These are phyloP conservation scores for Naganishia albida DNA, from an alignment of 1,284 basidiomycete genomes.

Conservation along the genomic window DNA sequence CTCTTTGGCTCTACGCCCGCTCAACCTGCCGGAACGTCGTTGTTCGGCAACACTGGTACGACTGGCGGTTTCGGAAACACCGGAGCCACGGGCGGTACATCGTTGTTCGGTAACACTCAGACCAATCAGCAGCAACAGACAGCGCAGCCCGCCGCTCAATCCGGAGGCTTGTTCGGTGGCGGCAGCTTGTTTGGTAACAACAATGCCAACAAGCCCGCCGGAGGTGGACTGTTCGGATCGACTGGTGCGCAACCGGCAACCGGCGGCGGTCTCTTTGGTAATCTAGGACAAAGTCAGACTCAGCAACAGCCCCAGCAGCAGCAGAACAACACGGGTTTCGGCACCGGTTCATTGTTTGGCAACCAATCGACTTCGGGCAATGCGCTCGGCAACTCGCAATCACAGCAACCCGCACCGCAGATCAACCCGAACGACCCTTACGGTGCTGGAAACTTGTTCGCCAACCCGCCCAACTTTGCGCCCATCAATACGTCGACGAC, in stretches of 20 bases:
- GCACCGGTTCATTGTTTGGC: conserved; percentile 43
- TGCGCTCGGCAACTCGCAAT: conserved; percentile 46
- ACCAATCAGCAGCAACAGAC: conserved; percentile 25
- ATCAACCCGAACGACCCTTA: conserved; percentile 64
- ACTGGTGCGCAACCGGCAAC: conserved; percentile 34
- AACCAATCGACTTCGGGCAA: conserved; percentile 41
- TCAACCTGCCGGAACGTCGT: conserved; percentile 18
- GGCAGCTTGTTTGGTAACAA: conserved; percentile 31
- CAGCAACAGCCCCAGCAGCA: conserved; percentile 38
- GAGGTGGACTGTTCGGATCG: conserved; percentile 40
- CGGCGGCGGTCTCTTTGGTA: conserved; percentile 46
- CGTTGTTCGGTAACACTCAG: conserved; percentile 31
- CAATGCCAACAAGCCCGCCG: conserved; percentile 33
- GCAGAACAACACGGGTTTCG: conserved; percentile 25
- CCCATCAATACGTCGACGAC: conserved; percentile 48
- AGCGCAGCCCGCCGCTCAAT: conserved; percentile 37
- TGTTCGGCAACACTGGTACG: conserved; percentile 29
- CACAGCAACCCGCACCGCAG: conserved; percentile 34
- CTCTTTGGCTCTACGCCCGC: conserved; percentile 25
- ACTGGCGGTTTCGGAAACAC: conserved; percentile 42
- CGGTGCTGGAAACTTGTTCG: conserved; percentile 67
- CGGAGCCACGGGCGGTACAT: conserved; percentile 47
- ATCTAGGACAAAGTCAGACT: conserved; percentile 32
- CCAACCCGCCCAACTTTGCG: conserved; percentile 40
- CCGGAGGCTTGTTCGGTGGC: conserved; percentile 49